Base-by-base conservation (phyloP, 306 rosid species). In the Comarum palustre region DNA sequence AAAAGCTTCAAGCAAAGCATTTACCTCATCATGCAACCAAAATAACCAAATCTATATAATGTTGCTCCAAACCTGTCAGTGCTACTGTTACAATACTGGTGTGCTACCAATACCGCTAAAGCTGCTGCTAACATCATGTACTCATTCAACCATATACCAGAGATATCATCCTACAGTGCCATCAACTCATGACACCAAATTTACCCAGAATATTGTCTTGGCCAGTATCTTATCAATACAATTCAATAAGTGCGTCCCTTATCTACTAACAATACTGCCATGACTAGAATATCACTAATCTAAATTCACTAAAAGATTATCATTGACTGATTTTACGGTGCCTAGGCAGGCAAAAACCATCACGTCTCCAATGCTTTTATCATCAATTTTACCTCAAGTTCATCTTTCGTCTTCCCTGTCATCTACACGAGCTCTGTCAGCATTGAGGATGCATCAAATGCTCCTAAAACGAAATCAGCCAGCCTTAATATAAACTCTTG, bases 151-250 rank as follows among this genome's bases (percentile, higher is more conserved):
- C 64, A 70, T 70, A 27, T 5, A 29, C 74, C 4, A 51, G 0
- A 36, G 8, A 5, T 6, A 70, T 22, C 27, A 34, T 38, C 38
- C 10, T 45, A 3, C 14, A 17, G 29, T 61, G 24, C 29, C 65
- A 72, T 38, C 66, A 54, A 41, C 27, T 27, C 1, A 34, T 55
- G 48, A 55, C 16, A 47, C 75, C 66, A 39, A 17, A 71, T 25
- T 54, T 4, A 59, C 38, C 19, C 3, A 54, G 74, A 38, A 70
- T 13, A 70, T 46, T 17, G 12, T 38, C 52, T 34, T 4, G 32
- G n/a, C 64, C 29, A 52, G 66, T 52, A n/a, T 20, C 58, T 52
- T 14, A 52, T 52, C 10, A 8, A 50, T 7, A 20, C 7, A 50
- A 50, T 65, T 66, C 66, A 38, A 1, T 52, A 65, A 38, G n/a